Evolutionary conservation across 257 asterid species (phyloP).

Genomic region (Penstemon barbatus): DNA sequence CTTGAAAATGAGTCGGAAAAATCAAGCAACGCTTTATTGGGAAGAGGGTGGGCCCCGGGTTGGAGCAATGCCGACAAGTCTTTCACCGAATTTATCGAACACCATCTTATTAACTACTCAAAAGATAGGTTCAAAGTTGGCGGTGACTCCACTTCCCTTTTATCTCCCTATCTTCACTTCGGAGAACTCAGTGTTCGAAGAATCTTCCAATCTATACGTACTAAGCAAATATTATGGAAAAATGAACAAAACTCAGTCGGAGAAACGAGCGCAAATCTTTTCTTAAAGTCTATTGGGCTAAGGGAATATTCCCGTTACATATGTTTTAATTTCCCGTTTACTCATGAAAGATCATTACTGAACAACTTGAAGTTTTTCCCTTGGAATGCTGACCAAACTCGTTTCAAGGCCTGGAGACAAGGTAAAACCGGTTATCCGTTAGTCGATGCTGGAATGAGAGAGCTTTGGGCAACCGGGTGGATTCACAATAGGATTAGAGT

Average conservation of each 20-base stretch:
- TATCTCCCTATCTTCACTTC: conserved; percentile 82
- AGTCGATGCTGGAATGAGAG: conserved; percentile 97
- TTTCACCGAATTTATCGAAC: conserved; percentile 60
- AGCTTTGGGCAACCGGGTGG: conserved; percentile 98
- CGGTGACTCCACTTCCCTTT: conserved; percentile 74
- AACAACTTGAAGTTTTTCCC: conserved; percentile 68
- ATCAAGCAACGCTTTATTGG: conserved; percentile 78
- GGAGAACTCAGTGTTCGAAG: conserved; percentile 84
- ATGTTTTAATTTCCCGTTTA: conserved; percentile 85
- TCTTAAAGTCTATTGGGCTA: conserved; percentile 69
- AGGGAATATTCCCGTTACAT: conserved; percentile 90
- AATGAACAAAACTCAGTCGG: conserved; percentile 56
- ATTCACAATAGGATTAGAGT: conserved; percentile 81
- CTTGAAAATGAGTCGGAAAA: conserved; percentile 86
- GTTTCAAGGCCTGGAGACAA: conserved; percentile 88
- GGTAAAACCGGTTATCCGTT: conserved; percentile 91
- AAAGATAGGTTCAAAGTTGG: conserved; percentile 59
- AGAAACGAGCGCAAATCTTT: conserved; percentile 56
- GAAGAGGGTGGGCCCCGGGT: conserved; percentile 91
- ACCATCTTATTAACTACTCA: conserved; percentile 66
- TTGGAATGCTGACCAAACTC: conserved; percentile 63
- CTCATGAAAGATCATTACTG: conserved; percentile 72
- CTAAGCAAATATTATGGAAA: conserved; percentile 69
- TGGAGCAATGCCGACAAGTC: conserved; percentile 85
- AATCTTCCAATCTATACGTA: conserved; percentile 52